phyloP scores from a whole-genome alignment of 805 yeast species.

The Candida koratica region DNA sequence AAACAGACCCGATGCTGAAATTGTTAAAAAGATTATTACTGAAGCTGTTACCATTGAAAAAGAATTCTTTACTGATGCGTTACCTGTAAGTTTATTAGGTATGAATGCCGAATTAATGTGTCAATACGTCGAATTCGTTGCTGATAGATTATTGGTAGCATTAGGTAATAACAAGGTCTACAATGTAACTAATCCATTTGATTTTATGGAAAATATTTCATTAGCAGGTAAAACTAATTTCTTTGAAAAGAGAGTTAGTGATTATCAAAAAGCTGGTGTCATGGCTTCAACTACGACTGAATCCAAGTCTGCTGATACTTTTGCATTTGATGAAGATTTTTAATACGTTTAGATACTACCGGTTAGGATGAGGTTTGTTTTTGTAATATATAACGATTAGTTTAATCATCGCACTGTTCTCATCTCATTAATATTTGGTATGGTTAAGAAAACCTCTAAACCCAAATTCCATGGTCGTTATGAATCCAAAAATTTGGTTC shows the following conservation, averaged over 20 bases:
- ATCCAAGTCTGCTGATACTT: conserved; percentile 48
- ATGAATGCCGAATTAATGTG: conserved; percentile 94
- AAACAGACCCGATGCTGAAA: conserved; percentile 76
- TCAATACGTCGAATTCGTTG: conserved; percentile 96
- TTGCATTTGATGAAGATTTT: conserved; percentile 91
- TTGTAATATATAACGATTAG: conserved; percentile 1
- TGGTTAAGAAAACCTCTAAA: conserved; percentile 14
- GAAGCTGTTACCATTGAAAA: conserved; percentile 96
- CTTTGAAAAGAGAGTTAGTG: conserved; percentile 98
- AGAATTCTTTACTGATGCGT: conserved; percentile 90
- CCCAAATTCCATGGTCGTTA: conserved; percentile 46
- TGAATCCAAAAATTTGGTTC: conserved; percentile 21
- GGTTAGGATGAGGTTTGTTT: conserved; percentile 5
- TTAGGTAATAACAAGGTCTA: conserved; percentile 87
- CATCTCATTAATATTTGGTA: neutral
- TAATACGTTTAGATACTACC: conserved; percentile 27
- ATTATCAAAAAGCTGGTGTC: conserved; percentile 99
- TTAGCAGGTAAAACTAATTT: conserved; percentile 98
- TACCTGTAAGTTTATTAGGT: conserved; percentile 89
- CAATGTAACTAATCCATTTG: conserved; percentile 91
- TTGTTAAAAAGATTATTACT: conserved; percentile 81
- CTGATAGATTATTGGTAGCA: conserved; percentile 89
- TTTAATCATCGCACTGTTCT: neutral
- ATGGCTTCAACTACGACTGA: conserved; percentile 67
- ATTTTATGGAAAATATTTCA: conserved; percentile 98